Base-by-base conservation (phyloP, 2,329 filamentous ascomycete genomes). In the Periconia macrospinosa region DNA sequence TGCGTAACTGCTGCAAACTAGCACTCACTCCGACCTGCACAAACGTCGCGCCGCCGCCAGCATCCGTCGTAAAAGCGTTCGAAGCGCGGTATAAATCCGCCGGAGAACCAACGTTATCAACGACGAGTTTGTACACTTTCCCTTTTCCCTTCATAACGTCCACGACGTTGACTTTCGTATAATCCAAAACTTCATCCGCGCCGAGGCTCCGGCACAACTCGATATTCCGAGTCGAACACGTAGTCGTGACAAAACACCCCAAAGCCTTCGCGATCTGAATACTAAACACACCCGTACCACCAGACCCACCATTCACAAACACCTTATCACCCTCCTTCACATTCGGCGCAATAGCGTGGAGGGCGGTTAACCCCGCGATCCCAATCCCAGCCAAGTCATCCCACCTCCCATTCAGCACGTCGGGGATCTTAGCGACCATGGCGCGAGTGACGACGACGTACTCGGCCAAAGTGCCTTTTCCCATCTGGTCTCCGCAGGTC, bases 241-340 rank as follows among this genome's bases (percentile, higher is more conserved):
- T 80, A 2, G 78, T 77, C 1, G 81, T 83, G 30, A 89, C 86
- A 56, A 81, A 74, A 59, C 82, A 86, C 0, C 85, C 85, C 3
- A 84, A 63, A 0, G 75, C 74, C 66, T 87, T 88, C 9, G 85
- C 86, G 43, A 88, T 80, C 64, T 89, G 86, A 49, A 89, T 83
- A 0, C 78, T 81, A 53, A 80, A 86, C 0, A 79, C 78, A 0
- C 86, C 86, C 1, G 78, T 81, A 0, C 86, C 86, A 10, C 86
- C 86, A 6, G 79, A 83, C 0, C 85, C 85, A 13, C 85, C 86
- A 58, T 88, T 88, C 67, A 88, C 81, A 62, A 88, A 84, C 8
- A 89, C 76, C 60, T 78, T 81, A 48, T 82, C 78, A 7, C 75
- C 75, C 11, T 37, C 3, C 11, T n/a, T n/a, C 6, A 72, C 69